A percentile compares a stretch with the other conserved stretches of the same genome.
Conservation (phyloP, 768 basidiomycete genomes). For the Rhizopogon vesiculosus region DNA sequence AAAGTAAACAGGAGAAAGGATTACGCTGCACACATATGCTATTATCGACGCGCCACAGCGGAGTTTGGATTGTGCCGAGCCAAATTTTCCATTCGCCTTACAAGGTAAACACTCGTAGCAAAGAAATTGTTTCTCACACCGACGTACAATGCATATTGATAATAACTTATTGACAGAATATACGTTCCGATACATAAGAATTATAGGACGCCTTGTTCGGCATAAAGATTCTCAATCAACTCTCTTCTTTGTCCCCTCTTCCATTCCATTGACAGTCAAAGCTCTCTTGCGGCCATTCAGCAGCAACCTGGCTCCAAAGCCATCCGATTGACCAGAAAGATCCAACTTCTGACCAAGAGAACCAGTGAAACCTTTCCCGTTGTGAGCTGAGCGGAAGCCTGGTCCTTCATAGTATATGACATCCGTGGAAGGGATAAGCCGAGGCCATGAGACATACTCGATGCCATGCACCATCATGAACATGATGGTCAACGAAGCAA, state of each 20-base stretch:
- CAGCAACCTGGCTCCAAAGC: constrained; percentile 30
- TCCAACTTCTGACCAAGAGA: constrained; percentile 28
- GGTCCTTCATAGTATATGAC: constrained; percentile 86
- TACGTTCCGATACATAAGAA: not conserved
- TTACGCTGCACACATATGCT: not conserved
- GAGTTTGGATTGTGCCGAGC: not conserved
- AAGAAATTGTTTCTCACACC: too few relatives aligned
- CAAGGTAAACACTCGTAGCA: too few relatives aligned
- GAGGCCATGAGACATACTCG: constrained; percentile 94
- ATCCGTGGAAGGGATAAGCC: constrained; percentile 72
- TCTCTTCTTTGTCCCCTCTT: constrained; percentile 78
- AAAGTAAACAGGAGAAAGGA: not conserved
- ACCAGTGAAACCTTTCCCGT: constrained; percentile 68
- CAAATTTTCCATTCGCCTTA: not conserved
- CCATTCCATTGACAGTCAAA: constrained; percentile 34
- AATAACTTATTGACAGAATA: too few relatives aligned
- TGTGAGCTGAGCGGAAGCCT: constrained; percentile 71
- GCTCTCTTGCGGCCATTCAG: constrained; percentile 32
- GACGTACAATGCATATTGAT: too few relatives aligned
- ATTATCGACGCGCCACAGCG: not conserved
- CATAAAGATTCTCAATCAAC: constrained; percentile 44
- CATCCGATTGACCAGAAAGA: constrained; percentile 28
- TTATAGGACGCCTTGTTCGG: not conserved
- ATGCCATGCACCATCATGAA: constrained; percentile 87
- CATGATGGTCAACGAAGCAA: constrained; percentile 54